These are phyloP conservation scores for Trichoderma guizhouense DNA, from an alignment of 2,329 filamentous ascomycete genomes.

Conservation along the genomic window DNA sequence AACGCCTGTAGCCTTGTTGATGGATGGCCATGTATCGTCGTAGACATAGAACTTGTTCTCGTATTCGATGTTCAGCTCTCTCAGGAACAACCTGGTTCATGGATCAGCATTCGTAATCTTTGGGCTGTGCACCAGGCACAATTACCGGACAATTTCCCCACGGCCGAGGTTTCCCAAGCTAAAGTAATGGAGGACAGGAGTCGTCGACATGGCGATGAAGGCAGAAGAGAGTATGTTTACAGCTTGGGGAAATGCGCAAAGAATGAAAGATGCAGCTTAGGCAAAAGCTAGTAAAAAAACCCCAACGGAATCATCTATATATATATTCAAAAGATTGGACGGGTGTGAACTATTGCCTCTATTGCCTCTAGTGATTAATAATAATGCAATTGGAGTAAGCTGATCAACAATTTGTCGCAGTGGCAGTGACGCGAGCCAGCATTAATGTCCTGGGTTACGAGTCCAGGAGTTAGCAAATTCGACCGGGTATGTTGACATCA, in stretches of 20 bases:
- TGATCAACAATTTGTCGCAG: background rate
- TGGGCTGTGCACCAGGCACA: too few relatives aligned
- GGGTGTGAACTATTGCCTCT: background rate
- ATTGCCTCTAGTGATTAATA: background rate
- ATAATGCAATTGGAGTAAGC: background rate
- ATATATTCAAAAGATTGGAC: background rate
- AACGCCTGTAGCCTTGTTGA: constrained; percentile 27
- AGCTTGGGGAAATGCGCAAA: background rate
- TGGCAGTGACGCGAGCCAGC: background rate
- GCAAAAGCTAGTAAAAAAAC: background rate
- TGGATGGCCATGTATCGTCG: constrained; percentile 24
- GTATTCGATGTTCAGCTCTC: constrained; percentile 22
- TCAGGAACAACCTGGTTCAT: constrained; percentile 4
- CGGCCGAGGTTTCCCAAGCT: background rate
- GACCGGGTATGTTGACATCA: background rate
- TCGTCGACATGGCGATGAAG: background rate
- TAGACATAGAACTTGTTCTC: constrained; percentile 29
- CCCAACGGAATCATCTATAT: background rate
- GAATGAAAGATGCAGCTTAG: background rate
- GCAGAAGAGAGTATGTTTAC: background rate
- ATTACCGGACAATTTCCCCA: constrained; percentile 12
- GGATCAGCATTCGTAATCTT: background rate
- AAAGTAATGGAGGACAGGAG: background rate
- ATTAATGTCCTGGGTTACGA: background rate
- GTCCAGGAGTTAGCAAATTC: background rate